Percentiles rank a stretch among this genome's conserved stretches.
Conservation (phyloP, 106 monocot genomes). For the Triglochin maritima region DNA sequence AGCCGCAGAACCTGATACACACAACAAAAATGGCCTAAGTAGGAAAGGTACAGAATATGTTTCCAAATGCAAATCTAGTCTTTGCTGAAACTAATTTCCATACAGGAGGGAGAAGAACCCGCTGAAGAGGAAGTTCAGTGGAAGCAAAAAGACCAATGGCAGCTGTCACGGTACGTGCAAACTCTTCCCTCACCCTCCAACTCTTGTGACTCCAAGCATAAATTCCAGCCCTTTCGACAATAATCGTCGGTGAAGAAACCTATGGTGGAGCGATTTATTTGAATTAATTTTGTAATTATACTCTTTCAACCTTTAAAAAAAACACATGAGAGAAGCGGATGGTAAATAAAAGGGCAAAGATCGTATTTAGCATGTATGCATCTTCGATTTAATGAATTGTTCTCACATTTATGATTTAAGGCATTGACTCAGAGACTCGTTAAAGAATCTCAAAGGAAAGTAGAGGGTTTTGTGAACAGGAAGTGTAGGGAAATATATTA, state of each 20-base stretch:
- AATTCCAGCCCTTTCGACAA: constrained; percentile 95
- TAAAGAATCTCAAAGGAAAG: too few species aligned
- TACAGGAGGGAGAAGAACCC: constrained; percentile 85
- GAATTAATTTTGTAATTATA: neutral
- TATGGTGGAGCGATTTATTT: constrained; percentile 10
- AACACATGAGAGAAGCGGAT: neutral
- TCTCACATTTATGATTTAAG: too few species aligned
- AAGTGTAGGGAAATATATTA: too few species aligned
- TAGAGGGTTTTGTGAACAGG: too few species aligned
- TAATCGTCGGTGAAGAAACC: constrained; percentile 98
- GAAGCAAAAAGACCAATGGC: constrained; percentile 94
- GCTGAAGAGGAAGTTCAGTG: constrained; percentile 78
- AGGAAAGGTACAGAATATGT: too few species aligned
- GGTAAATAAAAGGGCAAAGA: too few species aligned
- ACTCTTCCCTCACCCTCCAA: constrained; percentile 96
- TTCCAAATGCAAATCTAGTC: too few species aligned
- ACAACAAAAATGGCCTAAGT: constrained; percentile 1
- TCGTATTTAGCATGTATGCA: too few species aligned
- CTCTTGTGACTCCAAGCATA: constrained; percentile 96
- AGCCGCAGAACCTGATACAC: constrained; percentile 64
- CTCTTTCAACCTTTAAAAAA: neutral
- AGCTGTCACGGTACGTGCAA: constrained; percentile 67
- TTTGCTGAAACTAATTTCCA: neutral
- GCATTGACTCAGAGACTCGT: too few species aligned
- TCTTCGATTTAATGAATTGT: too few species aligned